Percentiles rank a stretch among this genome's conserved stretches.
Evolutionary conservation across 495 filamentous ascomycete species (phyloP).

Genomic region (Aspergillus cristatus): DNA sequence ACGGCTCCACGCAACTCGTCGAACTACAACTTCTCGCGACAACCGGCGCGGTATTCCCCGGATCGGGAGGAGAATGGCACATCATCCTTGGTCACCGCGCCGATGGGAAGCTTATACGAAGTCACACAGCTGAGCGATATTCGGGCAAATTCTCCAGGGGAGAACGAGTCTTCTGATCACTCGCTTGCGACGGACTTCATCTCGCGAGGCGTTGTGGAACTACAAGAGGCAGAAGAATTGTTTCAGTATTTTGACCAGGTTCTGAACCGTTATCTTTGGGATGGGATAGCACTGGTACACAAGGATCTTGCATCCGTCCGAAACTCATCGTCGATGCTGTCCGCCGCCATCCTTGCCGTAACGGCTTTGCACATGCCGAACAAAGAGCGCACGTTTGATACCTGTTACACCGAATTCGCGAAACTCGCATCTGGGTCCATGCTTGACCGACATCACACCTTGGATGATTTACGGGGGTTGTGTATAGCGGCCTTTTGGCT

Average conservation of each 20-base stretch:
- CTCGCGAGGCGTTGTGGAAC: conserved; percentile 35
- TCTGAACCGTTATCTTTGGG: conserved; percentile 47
- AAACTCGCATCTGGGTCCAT: conserved; percentile 43
- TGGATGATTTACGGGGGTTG: conserved; percentile 44
- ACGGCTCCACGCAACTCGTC: conserved; percentile 12
- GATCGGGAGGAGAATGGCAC: conserved; percentile 35
- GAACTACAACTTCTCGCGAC: conserved; percentile 15
- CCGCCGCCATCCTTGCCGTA: conserved; percentile 42
- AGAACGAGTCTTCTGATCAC: conserved; percentile 27
- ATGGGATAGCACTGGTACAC: conserved; percentile 38
- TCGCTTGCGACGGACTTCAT: conserved; percentile 44
- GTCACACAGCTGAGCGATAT: conserved; percentile 47
- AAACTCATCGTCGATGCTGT: conserved; percentile 40
- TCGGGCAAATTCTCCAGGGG: conserved; percentile 27
- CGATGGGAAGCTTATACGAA: conserved; percentile 52
- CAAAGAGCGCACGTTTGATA: conserved; percentile 39
- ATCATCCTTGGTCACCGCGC: conserved; percentile 41
- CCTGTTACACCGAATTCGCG: conserved; percentile 44
- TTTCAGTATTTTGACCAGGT: conserved; percentile 42
- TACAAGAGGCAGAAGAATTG: conserved; percentile 41
- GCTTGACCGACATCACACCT: conserved; percentile 39
- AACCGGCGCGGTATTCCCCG: conserved; percentile 30
- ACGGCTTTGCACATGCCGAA: conserved; percentile 42
- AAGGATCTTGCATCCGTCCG: conserved; percentile 36
- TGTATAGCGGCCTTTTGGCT: conserved; percentile 50